Conservation (phyloP, 1,284 basidiomycete genomes). For the Flammula alnicola region DNA sequence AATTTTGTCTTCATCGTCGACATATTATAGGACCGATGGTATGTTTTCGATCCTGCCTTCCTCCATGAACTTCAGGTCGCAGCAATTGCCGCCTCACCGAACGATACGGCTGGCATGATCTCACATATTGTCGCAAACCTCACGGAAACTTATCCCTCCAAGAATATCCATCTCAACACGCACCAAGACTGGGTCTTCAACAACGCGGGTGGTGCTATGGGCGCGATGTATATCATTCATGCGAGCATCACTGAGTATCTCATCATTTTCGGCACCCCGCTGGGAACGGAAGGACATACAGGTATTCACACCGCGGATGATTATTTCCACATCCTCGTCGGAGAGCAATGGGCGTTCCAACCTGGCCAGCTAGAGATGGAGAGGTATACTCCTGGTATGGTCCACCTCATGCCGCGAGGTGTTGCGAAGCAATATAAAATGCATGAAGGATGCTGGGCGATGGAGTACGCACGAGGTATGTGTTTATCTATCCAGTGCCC, state of each 20-base stretch:
- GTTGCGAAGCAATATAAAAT: constrained; percentile 97
- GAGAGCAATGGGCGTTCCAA: constrained; percentile 90
- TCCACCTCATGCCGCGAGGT: constrained; percentile 85
- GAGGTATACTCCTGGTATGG: constrained; percentile 81
- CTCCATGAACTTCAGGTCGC: constrained; percentile 73
- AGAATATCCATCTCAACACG: constrained; percentile 63
- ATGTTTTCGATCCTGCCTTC: constrained; percentile 70
- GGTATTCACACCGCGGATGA: constrained; percentile 96
- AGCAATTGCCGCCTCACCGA: constrained; percentile 67
- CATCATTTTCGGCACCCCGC: constrained; percentile 93
- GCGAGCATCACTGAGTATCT: constrained; percentile 94
- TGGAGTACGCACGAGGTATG: constrained; percentile 92
- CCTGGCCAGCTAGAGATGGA: constrained; percentile 86
- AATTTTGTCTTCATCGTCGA: not conserved
- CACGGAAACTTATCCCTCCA: constrained; percentile 64
- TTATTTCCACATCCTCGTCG: constrained; percentile 95
- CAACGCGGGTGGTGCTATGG: constrained; percentile 99
- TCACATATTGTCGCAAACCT: constrained; percentile 79
- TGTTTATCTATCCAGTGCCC: constrained; percentile 13
- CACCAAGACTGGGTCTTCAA: constrained; percentile 93
- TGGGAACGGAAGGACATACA: constrained; percentile 96
- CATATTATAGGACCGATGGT: constrained; percentile 54
- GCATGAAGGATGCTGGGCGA: constrained; percentile 92
- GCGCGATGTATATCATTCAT: constrained; percentile 96
- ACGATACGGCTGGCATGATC: constrained; percentile 74